Base-by-base conservation (phyloP, 1,284 basidiomycete genomes). In the Pterulicium gracile region DNA sequence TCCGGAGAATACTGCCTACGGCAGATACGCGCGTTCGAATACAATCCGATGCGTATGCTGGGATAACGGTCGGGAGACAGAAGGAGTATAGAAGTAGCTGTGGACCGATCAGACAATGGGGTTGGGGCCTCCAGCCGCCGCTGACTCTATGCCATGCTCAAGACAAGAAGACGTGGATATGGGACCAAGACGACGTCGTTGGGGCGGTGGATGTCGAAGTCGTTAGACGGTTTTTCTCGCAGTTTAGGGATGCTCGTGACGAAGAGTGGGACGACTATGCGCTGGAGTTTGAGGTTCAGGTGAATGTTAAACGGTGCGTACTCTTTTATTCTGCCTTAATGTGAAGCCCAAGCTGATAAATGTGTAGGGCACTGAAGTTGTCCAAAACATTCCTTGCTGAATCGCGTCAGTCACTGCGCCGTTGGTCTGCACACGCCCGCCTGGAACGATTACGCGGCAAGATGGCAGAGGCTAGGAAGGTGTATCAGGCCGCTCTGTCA, bases 341-440 rank as follows among this genome's bases (percentile, higher is more conserved):
- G 43, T 45, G 43, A 45, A 21, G 10, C 46, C 53, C 47, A 52
- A 45, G 34, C 24, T 45, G 43, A 47, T 47, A 1, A 41, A 48
- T 49, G 14, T 49, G 1, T 51, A 91, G 87, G 50, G 82, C 88
- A 4, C 52, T 80, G 45, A 90, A 86, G 59, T 62, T 79, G 21
- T 92, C 89, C 7, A 87, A 85, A 49, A 61, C 63, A 0, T 67
- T 91, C 15, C 73, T 96, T 13, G 75, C 84, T 0, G 59, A 56
- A 1, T 67, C 76, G 43, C 77, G 75, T 14, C 72, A 81, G 42
- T 89, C 90, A 13, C 59, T 90, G 20, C 60, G 65, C 0, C 79
- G 83, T 40, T 96, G 93, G 90, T 74, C 77, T 36, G 75, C 75
- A 2, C 92, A 95, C 63, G 90, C 88, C 4, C 77, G 79, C 21